Percentiles rank a stretch among this genome's conserved stretches.
Conservation (phyloP, 2,329 filamentous ascomycete species). For the Trichoderma sp. region DNA sequence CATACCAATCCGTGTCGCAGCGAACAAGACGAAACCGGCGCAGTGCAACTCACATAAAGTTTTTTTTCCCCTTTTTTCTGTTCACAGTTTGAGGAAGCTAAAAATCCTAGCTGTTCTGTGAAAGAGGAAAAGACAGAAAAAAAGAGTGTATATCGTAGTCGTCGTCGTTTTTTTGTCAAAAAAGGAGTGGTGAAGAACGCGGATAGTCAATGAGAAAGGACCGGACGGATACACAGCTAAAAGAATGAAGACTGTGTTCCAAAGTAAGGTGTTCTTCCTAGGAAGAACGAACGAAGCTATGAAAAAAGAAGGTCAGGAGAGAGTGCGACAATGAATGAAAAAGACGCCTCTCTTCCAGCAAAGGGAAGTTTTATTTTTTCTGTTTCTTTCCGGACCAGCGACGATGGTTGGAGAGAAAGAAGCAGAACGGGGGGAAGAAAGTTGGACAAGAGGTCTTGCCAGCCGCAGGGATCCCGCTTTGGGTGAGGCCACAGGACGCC, state of each 20-base stretch:
- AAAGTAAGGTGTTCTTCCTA: constrained; percentile 32
- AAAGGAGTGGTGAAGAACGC: constrained; percentile 27
- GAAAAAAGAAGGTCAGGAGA: constrained; percentile 33
- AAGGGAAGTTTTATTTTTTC: constrained; percentile 11
- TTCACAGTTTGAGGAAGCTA: background rate
- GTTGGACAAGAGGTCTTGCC: constrained; percentile 8
- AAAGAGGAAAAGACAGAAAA: constrained; percentile 1
- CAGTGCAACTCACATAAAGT: constrained; percentile 22
- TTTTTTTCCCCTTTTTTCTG: background rate
- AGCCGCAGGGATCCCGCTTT: background rate
- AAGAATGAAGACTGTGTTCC: constrained; percentile 40
- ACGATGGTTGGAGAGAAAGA: constrained; percentile 27
- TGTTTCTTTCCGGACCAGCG: constrained; percentile 29
- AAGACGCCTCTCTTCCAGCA: constrained; percentile 24
- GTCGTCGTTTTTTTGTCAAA: constrained; percentile 1
- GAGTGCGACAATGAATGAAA: constrained; percentile 31
- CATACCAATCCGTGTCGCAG: constrained; percentile 24
- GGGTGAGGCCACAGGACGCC: constrained; percentile 16
- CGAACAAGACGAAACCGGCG: constrained; percentile 12
- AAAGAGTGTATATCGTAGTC: constrained; percentile 21
- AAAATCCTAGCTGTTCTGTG: background rate
- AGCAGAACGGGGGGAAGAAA: constrained; percentile 11
- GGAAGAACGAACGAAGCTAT: constrained; percentile 18
- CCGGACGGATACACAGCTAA: constrained; percentile 45
- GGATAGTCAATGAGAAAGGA: constrained; percentile 29